Percentiles rank a stretch among this genome's conserved stretches.
These are phyloP conservation scores for Entoloma clypeatum DNA, from an alignment of 1,284 basidiomycete species.

Conservation along the genomic window DNA sequence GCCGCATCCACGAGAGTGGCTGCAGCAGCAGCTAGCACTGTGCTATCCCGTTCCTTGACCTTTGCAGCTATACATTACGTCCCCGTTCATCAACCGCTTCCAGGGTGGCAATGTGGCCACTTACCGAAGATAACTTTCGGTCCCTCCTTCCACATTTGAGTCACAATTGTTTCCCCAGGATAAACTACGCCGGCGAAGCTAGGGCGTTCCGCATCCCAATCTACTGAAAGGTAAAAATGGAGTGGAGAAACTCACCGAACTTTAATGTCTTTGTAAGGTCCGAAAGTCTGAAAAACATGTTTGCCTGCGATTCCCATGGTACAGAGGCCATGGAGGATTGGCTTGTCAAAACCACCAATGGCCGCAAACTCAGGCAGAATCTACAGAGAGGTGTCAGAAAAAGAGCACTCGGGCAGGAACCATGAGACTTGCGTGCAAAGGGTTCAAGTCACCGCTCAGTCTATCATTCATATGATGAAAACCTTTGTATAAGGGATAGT, in stretches of 20 bases:
- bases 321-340: slow-evolving; percentile 85
- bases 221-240: neutral
- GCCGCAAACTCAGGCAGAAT: slow-evolving; percentile 92
- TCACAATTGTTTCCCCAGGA: slow-evolving; percentile 92
- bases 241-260: slow-evolving; percentile 60
- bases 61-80: slow-evolving; percentile 52
- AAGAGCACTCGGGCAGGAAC: neutral
- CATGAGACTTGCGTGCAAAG: slow-evolving; percentile 68
- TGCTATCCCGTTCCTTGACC: slow-evolving; percentile 72
- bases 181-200: slow-evolving; percentile 90
- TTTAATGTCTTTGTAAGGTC: slow-evolving; percentile 91
- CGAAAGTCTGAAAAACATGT: slow-evolving; percentile 86
- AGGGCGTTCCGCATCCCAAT: neutral
- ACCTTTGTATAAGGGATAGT: slow-evolving; percentile 8
- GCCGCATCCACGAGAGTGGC: slow-evolving; percentile 55
- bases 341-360: slow-evolving; percentile 92
- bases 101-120: slow-evolving; percentile 26
- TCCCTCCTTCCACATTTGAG: slow-evolving; percentile 98
- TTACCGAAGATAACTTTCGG: slow-evolving; percentile 88
- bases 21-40: slow-evolving; percentile 72
- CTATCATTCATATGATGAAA: slow-evolving; percentile 41
- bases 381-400: slow-evolving; percentile 33
- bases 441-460: slow-evolving; percentile 88
- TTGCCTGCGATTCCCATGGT: slow-evolving; percentile 94
- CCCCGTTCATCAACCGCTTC: neutral